Evolutionary conservation across 1,284 basidiomycete genomes (phyloP), one percentile per base, ranked within the genome.

Genomic region (Trichosporon asahii): DNA sequence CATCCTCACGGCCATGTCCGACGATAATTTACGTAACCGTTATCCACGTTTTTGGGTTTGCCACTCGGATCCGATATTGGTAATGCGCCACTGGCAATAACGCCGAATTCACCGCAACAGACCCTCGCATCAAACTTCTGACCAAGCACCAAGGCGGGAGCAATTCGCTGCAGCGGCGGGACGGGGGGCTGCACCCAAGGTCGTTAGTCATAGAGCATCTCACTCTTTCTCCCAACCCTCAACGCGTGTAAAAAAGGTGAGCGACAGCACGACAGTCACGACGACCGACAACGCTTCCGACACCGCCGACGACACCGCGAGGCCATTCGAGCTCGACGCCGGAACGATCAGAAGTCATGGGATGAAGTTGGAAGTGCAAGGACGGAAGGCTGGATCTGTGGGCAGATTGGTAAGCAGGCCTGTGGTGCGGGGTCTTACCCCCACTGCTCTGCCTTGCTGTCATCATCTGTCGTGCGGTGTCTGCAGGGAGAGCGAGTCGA

Each of bases 171-270:
- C 21, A 12, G 49, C 49, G 49, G 49, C 49, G 49, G 49, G 21
- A 23, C n/a, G n/a, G 21, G 46, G 21, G 21, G 49, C 49, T 53
- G 49, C 46, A 18, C 46, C 49, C 49, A 8, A 53, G n/a, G n/a
- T 14, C 8, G 29, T 31, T 61, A 29, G 57, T 61, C 27, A 61
- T 31, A 33, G 27, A 61, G 18, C 57, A 61, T 61, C 57, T 61
- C 33, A 31, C 29, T 61, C 57, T 61, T 61, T 31, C 29, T 61
- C 57, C 40, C 57, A 61, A 61, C 57, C 57, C 18, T 61, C 57
- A 61, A 61, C 57, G 57, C 57, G 57, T 61, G 57, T 29, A 61
- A 61, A 61, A 61, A 61, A 61, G 57, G 57, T 61, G 57, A 61
- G 57, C 57, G 57, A 61, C 57, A 61, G 57, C 57, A 61, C 57